Percentiles rank a stretch among this genome's conserved stretches.
phyloP scores from a whole-genome alignment of 2,329 filamentous ascomycete genomes.

The Biscogniauxia sp. region DNA sequence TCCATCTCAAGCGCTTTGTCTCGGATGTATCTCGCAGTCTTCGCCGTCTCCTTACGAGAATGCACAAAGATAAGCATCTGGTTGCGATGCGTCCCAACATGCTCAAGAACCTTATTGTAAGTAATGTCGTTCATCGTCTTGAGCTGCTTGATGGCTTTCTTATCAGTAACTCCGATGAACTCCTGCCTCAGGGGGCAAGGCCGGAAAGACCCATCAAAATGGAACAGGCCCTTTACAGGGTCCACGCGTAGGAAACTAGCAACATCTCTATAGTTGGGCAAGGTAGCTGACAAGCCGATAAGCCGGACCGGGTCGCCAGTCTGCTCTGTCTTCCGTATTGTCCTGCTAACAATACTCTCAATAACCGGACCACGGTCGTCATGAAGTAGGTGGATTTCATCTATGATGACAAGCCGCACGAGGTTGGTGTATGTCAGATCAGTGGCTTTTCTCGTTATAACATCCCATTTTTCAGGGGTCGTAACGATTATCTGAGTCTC shows the following conservation, averaged over 20 bases:
- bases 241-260: slow-evolving; percentile 94
- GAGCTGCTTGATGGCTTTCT: slow-evolving; percentile 97
- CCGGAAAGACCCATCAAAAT: slow-evolving; percentile 91
- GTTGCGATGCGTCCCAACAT: slow-evolving; percentile 87
- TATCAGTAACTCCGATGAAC: slow-evolving; percentile 95
- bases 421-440: slow-evolving; percentile 96
- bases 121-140: slow-evolving; percentile 99
- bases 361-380: slow-evolving; percentile 95
- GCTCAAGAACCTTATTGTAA: slow-evolving; percentile 95
- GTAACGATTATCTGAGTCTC: slow-evolving; percentile 98
- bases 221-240: slow-evolving; percentile 80
- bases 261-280: slow-evolving; percentile 96
- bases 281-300: slow-evolving; percentile 87
- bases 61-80: slow-evolving; percentile 99
- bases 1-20: slow-evolving; percentile 97
- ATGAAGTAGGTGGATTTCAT: slow-evolving; percentile 96
- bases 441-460: slow-evolving; percentile 96
- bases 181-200: slow-evolving; percentile 95
- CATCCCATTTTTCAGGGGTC: slow-evolving; percentile 98
- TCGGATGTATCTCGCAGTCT: slow-evolving; percentile 92
- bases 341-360: slow-evolving; percentile 94
- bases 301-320: slow-evolving; percentile 91
- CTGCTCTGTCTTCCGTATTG: slow-evolving; percentile 88
- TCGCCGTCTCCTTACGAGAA: slow-evolving; percentile 95
- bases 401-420: slow-evolving; percentile 93